These are phyloP conservation scores for Ganoderma sinense DNA, from an alignment of 1,284 basidiomycete species.

Conservation along the genomic window DNA sequence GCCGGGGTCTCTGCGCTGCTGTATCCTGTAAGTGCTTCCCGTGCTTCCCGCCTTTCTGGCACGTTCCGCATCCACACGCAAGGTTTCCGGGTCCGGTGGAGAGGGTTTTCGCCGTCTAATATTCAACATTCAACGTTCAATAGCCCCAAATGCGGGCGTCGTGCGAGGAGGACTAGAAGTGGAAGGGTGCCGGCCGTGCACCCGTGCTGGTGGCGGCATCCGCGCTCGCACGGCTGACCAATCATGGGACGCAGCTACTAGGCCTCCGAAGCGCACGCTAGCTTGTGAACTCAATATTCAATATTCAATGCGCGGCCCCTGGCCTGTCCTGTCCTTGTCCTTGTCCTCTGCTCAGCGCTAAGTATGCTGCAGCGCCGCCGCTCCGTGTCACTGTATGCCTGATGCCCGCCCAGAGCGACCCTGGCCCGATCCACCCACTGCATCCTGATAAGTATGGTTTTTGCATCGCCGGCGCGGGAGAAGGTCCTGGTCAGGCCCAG, in stretches of 20 bases:
- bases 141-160: background rate
- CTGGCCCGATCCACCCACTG: background rate
- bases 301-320: background rate
- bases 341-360: background rate
- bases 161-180: background rate
- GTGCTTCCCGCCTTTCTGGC: background rate
- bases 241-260: slow-evolving; percentile 13
- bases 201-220: background rate
- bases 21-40: slow-evolving; percentile 5
- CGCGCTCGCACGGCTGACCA: slow-evolving; percentile 9
- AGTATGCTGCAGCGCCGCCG: background rate
- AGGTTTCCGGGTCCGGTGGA: background rate
- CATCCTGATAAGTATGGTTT: too few relatives aligned
- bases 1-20: background rate
- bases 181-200: slow-evolving; percentile 1
- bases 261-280: background rate
- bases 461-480: background rate
- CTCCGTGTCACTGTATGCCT: background rate
- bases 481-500: background rate
- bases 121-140: background rate
- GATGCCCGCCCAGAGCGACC: background rate
- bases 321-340: background rate
- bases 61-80: background rate
- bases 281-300: background rate
- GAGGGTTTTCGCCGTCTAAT: background rate